Evolutionary conservation across 805 yeast genomes (phyloP).

Genomic region (Kodamaea leandrae): DNA sequence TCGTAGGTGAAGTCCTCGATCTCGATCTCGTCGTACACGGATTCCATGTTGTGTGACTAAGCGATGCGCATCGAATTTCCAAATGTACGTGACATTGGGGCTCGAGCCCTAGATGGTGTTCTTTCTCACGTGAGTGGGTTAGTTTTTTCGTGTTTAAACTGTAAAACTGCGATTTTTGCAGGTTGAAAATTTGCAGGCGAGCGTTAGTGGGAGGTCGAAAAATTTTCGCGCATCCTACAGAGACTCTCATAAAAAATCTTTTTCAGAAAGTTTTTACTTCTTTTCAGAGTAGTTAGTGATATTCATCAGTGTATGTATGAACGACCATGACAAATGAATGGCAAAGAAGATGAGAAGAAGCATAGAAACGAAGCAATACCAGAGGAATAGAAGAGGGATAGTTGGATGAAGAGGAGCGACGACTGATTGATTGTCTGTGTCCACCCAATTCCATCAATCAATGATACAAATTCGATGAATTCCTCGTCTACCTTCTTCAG

Average conservation of each 20-base stretch:
- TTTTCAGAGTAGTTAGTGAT: conserved; percentile 15
- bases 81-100: conserved; percentile 4
- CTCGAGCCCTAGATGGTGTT: conserved; percentile 14
- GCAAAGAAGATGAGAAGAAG: no score
- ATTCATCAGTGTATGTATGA: conserved; percentile 15
- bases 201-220: conserved; percentile 2
- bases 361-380: no score
- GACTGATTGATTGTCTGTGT: no score
- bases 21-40: conserved; percentile 89
- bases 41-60: conserved; percentile 40
- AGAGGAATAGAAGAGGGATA: no score
- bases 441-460: no score
- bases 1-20: conserved; percentile 96
- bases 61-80: conserved; percentile 1
- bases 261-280: conserved; percentile 15
- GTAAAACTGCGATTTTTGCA: conserved; percentile 1
- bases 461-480: no score
- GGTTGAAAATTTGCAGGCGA: conserved; percentile 1
- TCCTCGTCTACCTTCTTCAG: no score
- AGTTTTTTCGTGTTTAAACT: neutral
- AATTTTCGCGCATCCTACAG: conserved; percentile 5
- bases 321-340: neutral
- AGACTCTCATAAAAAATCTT: conserved; percentile 7
- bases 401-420: no score
- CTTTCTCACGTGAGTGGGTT: conserved; percentile 4